A percentile compares a stretch with the other conserved stretches of the same genome.
Conservation (phyloP, 164 flowering plant species). For the Chloranthus sessilifolius region DNA sequence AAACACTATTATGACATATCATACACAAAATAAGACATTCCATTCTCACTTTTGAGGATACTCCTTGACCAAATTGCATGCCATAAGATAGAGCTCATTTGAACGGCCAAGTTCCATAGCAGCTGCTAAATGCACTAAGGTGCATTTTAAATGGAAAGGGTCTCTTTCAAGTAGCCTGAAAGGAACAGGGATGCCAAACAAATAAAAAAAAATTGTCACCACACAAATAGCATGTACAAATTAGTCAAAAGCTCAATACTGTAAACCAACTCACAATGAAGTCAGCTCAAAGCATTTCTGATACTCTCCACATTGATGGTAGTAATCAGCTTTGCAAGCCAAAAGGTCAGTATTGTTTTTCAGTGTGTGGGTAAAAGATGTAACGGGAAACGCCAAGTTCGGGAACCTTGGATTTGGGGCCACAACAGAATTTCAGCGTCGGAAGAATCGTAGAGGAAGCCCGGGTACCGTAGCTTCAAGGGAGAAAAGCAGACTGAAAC, state of each 20-base stretch:
- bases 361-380: slow-evolving; percentile 47
- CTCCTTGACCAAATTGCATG: slow-evolving; percentile 92
- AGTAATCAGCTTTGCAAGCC: slow-evolving; percentile 98
- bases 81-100: slow-evolving; percentile 94
- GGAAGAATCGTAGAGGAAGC: no score
- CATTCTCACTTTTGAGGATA: slow-evolving; percentile 90
- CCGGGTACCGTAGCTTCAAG: no score
- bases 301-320: slow-evolving; percentile 93
- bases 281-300: slow-evolving; percentile 95
- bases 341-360: slow-evolving; percentile 80
- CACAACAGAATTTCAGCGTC: no score
- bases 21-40: background rate
- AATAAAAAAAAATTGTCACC: no score
- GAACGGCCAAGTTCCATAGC: slow-evolving; percentile 96
- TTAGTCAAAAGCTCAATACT: background rate
- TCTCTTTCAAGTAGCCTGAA: slow-evolving; percentile 92
- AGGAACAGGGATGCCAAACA: slow-evolving; percentile 1
- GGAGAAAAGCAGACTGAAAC: no score
- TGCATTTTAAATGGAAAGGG: slow-evolving; percentile 89
- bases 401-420: no score
- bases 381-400: no score
- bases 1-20: no score
- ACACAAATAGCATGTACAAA: background rate
- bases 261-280: slow-evolving; percentile 47
- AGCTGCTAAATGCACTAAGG: slow-evolving; percentile 90